Percentiles rank a stretch among this genome's conserved stretches.
These are phyloP conservation scores for Dorcoceras hygrometricum DNA, from an alignment of 257 asterid species.

Conservation along the genomic window DNA sequence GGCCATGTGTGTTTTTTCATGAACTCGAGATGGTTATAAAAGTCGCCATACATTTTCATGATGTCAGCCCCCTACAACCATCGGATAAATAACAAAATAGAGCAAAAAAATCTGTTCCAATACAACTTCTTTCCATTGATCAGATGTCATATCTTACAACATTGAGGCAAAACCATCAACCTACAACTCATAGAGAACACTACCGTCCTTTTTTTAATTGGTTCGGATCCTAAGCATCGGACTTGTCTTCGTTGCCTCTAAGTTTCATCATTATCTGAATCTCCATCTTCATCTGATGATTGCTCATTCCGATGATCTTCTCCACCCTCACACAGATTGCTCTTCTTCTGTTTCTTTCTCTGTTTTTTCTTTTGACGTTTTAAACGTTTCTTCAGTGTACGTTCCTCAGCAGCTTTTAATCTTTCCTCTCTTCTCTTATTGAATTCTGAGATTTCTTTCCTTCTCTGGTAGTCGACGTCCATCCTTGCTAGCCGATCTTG, in stretches of 20 bases:
- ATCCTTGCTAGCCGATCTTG: slow-evolving; percentile 95
- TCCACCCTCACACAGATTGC: slow-evolving; percentile 34
- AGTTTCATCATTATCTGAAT: slow-evolving; percentile 44
- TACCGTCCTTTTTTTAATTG: neutral
- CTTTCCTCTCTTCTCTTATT: slow-evolving; percentile 74
- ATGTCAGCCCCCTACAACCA: too few relatives aligned
- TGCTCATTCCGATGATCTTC: slow-evolving; percentile 47
- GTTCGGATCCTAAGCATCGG: neutral
- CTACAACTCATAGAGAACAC: neutral
- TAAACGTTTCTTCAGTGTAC: slow-evolving; percentile 68
- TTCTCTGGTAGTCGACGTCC: slow-evolving; percentile 74
- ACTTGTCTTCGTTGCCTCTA: slow-evolving; percentile 12
- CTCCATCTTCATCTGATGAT: slow-evolving; percentile 54
- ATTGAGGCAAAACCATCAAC: neutral
- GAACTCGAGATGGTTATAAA: too few relatives aligned
- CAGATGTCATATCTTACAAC: neutral
- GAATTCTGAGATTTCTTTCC: slow-evolving; percentile 74
- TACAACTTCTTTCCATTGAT: too few relatives aligned
- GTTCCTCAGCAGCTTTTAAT: slow-evolving; percentile 88
- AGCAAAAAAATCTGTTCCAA: too few relatives aligned
- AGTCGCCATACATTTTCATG: too few relatives aligned
- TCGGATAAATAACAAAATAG: too few relatives aligned
- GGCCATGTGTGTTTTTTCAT: too few relatives aligned
- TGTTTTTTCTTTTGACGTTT: slow-evolving; percentile 88
- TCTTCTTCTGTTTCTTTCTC: slow-evolving; percentile 62